Conservation (phyloP, 352 stramenopile species). For the Discostella stelligera region DNA sequence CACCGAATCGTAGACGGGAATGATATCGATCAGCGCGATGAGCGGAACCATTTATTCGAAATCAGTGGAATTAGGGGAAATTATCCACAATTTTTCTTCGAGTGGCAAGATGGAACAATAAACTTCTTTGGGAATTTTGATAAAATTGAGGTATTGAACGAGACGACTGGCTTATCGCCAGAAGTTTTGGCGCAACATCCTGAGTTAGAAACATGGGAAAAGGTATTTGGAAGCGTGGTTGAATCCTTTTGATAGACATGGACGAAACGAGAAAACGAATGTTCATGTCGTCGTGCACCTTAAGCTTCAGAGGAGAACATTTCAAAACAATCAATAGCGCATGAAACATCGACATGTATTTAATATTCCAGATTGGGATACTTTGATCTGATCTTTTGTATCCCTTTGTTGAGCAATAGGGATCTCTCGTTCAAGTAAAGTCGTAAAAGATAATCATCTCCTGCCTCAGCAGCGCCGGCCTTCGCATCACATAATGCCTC, state of each 20-base stretch:
- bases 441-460: conserved; percentile 26
- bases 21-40: conserved; percentile 48
- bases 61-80: conserved; percentile 68
- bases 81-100: conserved; percentile 80
- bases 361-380: conserved; percentile 54
- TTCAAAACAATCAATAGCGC: conserved; percentile 1
- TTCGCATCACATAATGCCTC: conserved; percentile 54
- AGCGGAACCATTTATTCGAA: conserved; percentile 67
- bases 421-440: conserved; percentile 58
- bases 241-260: conserved; percentile 37
- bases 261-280: neutral
- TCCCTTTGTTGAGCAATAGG: conserved; percentile 44
- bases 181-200: conserved; percentile 60
- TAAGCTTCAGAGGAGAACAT: neutral
- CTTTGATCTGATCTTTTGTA: conserved; percentile 51
- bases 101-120: conserved; percentile 35
- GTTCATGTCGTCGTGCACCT: neutral
- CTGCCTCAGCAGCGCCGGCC: conserved; percentile 39
- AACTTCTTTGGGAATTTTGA: conserved; percentile 57
- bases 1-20: conserved; percentile 62
- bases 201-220: conserved; percentile 63
- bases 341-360: conserved; percentile 2
- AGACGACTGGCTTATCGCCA: conserved; percentile 50
- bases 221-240: conserved; percentile 58
- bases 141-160: conserved; percentile 61